Conservation (phyloP, 805 yeast genomes). For the Saturnispora kantuleensis region DNA sequence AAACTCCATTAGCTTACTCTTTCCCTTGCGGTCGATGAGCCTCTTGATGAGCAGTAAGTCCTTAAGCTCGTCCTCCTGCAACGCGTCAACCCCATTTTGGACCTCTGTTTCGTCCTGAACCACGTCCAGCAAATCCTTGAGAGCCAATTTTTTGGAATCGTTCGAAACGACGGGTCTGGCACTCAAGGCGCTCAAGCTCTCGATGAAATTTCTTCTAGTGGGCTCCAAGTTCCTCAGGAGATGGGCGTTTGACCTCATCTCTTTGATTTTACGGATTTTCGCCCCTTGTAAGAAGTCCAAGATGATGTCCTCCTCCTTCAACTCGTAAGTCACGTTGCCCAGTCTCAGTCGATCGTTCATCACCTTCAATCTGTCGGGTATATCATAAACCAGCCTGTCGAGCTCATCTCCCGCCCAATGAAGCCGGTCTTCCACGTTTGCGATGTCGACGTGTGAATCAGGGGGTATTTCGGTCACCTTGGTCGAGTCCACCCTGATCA, state of each 20-base stretch:
- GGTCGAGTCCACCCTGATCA: constrained; percentile 44
- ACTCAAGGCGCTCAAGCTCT: constrained; percentile 26
- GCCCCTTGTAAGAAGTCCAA: constrained; percentile 58
- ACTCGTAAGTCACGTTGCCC: constrained; percentile 39
- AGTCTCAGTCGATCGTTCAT: constrained; percentile 11
- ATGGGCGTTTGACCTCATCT: constrained; percentile 22
- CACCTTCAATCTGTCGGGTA: constrained; percentile 19
- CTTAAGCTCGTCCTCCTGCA: constrained; percentile 31
- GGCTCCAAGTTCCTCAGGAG: constrained; percentile 22
- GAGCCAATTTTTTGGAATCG: constrained; percentile 29
- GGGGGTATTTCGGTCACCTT: constrained; percentile 22
- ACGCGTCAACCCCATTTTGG: constrained; percentile 10
- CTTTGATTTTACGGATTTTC: constrained; percentile 28
- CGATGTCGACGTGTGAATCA: constrained; percentile 44
- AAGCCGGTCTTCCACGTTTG: constrained; percentile 32
- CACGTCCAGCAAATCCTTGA: constrained; percentile 38
- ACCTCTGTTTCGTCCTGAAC: constrained; percentile 21
- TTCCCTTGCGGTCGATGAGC: constrained; percentile 61
- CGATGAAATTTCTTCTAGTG: constrained; percentile 23
- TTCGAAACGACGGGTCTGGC: constrained; percentile 23
- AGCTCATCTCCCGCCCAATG: constrained; percentile 1
- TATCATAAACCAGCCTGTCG: constrained; percentile 5
- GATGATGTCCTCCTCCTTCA: constrained; percentile 60
- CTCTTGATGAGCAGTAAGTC: constrained; percentile 48
- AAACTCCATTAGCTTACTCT: constrained; percentile 51